Conservation (phyloP, 441 rosid species). For the Brassica hybrid region DNA sequence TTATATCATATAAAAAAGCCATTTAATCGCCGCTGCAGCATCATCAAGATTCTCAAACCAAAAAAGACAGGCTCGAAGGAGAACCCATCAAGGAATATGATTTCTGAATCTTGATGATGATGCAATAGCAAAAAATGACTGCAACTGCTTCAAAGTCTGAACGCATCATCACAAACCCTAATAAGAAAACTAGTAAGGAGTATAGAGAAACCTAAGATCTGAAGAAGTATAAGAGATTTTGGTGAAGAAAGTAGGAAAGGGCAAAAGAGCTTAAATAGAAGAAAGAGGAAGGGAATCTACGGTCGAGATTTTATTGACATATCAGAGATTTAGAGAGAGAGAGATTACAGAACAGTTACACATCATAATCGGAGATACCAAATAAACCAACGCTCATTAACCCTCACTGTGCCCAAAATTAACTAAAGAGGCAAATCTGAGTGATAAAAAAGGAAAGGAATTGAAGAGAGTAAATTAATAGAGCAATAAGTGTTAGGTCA, state of each 20-base stretch:
- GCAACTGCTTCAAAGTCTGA: slow-evolving; percentile 30
- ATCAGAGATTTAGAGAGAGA: slow-evolving; percentile 21
- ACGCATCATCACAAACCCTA: slow-evolving; percentile 51
- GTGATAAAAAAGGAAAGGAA: slow-evolving; percentile 35
- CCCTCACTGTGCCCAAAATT: slow-evolving; percentile 43
- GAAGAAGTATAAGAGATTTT: slow-evolving; percentile 18
- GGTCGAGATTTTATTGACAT: slow-evolving; percentile 49
- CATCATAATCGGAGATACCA: slow-evolving; percentile 81
- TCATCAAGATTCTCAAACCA: slow-evolving; percentile 97
- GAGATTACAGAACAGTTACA: slow-evolving; percentile 59
- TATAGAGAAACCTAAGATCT: slow-evolving; percentile 15
- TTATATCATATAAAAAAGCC: slow-evolving; percentile 44
- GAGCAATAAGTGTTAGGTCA: slow-evolving; percentile 26
- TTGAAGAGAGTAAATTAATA: slow-evolving; percentile 43
- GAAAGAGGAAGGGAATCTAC: slow-evolving; percentile 45
- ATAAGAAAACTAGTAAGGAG: not conserved
- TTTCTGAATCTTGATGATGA: slow-evolving; percentile 57
- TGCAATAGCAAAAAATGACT: slow-evolving; percentile 44
- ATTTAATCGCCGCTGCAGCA: slow-evolving; percentile 97
- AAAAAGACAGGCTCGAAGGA: slow-evolving; percentile 38
- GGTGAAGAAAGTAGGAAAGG: slow-evolving; percentile 33
- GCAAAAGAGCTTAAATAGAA: slow-evolving; percentile 48
- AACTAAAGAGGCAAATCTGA: slow-evolving; percentile 43
- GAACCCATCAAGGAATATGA: slow-evolving; percentile 45
- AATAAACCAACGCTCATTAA: slow-evolving; percentile 56